Evolutionary conservation across 2,329 filamentous ascomycete species (phyloP).

Genomic region (Exophiala oligosperma): DNA sequence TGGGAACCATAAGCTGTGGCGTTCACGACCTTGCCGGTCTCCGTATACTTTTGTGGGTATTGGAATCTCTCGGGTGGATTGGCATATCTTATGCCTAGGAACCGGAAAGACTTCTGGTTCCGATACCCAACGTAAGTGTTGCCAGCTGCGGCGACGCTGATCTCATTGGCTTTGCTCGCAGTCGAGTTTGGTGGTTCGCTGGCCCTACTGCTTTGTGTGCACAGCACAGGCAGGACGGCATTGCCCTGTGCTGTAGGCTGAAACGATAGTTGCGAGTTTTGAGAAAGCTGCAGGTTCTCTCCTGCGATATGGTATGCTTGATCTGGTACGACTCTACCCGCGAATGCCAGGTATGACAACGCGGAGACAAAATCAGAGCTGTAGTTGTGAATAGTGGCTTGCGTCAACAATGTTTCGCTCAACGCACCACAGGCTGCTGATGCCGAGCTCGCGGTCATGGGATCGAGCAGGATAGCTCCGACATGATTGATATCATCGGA

Average conservation of each 20-base stretch:
- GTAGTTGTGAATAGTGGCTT: constrained; percentile 43
- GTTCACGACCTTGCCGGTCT: constrained; percentile 46
- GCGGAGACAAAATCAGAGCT: constrained; percentile 47
- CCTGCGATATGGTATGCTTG: constrained; percentile 46
- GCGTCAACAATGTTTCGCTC: constrained; percentile 50
- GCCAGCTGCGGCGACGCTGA: constrained; percentile 42
- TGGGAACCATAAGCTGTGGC: constrained; percentile 48
- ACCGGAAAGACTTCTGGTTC: constrained; percentile 55
- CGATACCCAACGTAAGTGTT: constrained; percentile 53
- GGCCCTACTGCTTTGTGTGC: constrained; percentile 48
- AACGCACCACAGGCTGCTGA: constrained; percentile 47
- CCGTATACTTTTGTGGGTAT: constrained; percentile 50
- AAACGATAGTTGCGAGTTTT: constrained; percentile 36
- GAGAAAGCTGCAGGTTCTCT: constrained; percentile 40
- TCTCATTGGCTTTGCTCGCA: constrained; percentile 38
- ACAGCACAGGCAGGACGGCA: constrained; percentile 48
- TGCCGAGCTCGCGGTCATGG: constrained; percentile 40
- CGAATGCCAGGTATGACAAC: constrained; percentile 48
- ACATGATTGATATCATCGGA: constrained; percentile 55
- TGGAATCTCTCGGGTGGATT: constrained; percentile 42
- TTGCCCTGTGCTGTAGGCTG: constrained; percentile 32
- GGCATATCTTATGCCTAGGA: constrained; percentile 50
- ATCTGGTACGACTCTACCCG: constrained; percentile 37
- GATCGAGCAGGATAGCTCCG: constrained; percentile 52
- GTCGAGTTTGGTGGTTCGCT: constrained; percentile 36